Conservation (phyloP, 1,139 yeast species). For the Geotrichum aggregatum region DNA sequence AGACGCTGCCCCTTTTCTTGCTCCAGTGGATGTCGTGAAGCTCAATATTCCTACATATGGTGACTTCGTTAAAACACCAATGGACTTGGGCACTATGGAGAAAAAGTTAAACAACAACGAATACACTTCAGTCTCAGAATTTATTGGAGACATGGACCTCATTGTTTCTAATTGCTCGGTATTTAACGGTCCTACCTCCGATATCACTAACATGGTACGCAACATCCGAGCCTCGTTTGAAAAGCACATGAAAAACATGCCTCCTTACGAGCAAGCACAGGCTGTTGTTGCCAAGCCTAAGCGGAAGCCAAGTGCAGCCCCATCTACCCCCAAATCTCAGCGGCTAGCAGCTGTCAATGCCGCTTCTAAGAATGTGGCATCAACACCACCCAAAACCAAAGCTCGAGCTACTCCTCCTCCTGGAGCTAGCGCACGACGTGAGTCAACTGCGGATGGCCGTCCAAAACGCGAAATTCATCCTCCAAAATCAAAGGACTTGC, state of each 20-base stretch:
- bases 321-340: conserved; percentile 26
- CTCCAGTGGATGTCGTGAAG: conserved; percentile 85
- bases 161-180: conserved; percentile 78
- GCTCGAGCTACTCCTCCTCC: conserved; percentile 22
- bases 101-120: conserved; percentile 68
- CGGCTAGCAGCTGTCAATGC: conserved; percentile 22
- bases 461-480: conserved; percentile 97
- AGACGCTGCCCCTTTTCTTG: conserved; percentile 86
- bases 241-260: conserved; percentile 89
- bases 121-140: conserved; percentile 63
- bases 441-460: conserved; percentile 57
- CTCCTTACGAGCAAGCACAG: conserved; percentile 64
- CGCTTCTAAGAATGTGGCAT: conserved; percentile 19
- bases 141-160: conserved; percentile 74
- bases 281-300: conserved; percentile 29
- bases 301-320: conserved; percentile 30
- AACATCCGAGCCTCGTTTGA: conserved; percentile 88
- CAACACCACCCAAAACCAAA: conserved; percentile 25
- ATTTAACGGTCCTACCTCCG: conserved; percentile 81
- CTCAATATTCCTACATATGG: conserved; percentile 87
- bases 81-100: conserved; percentile 93
- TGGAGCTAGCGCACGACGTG: conserved; percentile 55
- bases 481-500: conserved; percentile 90
- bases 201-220: conserved; percentile 85
- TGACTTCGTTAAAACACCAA: conserved; percentile 78